Evolutionary conservation across 2,329 filamentous ascomycete genomes (phyloP).

Genomic region (Exophiala xenobiotica): DNA sequence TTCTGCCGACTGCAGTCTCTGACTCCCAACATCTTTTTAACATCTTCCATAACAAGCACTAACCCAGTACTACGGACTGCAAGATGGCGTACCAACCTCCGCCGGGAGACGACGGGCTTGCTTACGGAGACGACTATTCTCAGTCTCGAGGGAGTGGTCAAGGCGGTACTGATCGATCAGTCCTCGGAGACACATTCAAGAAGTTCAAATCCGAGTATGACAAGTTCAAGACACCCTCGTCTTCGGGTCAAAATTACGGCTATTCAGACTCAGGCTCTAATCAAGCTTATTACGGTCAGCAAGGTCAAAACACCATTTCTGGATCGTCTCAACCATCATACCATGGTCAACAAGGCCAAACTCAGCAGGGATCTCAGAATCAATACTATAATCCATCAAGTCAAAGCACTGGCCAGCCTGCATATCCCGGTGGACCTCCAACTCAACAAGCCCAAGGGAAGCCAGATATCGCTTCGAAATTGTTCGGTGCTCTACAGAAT

Average conservation of each 20-base stretch:
- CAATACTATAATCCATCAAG: slow-evolving; percentile 3
- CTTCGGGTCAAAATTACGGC: slow-evolving; percentile 26
- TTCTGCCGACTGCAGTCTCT: background rate
- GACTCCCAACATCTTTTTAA: slow-evolving; percentile 8
- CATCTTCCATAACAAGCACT: background rate
- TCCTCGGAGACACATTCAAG: slow-evolving; percentile 54
- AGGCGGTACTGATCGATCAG: slow-evolving; percentile 47
- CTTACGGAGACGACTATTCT: slow-evolving; percentile 54
- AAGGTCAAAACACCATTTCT: slow-evolving; percentile 7
- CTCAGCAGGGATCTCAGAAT: background rate
- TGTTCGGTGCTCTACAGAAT: slow-evolving; percentile 53
- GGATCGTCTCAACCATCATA: background rate
- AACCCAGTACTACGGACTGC: background rate
- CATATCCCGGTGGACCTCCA: slow-evolving; percentile 1
- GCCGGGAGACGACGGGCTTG: slow-evolving; percentile 51
- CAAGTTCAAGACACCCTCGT: slow-evolving; percentile 23
- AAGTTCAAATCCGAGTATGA: slow-evolving; percentile 45
- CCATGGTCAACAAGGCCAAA: slow-evolving; percentile 5
- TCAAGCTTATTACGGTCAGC: slow-evolving; percentile 20
- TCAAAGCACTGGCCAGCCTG: background rate
- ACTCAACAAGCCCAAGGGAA: slow-evolving; percentile 11
- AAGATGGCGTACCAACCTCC: slow-evolving; percentile 23
- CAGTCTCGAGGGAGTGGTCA: slow-evolving; percentile 35
- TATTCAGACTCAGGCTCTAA: slow-evolving; percentile 33
- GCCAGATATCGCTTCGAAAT: slow-evolving; percentile 36